A percentile compares a stretch with the other conserved stretches of the same genome.
phyloP scores from a whole-genome alignment of 148 eudicot genomes.

The Rhododendron simsii region DNA sequence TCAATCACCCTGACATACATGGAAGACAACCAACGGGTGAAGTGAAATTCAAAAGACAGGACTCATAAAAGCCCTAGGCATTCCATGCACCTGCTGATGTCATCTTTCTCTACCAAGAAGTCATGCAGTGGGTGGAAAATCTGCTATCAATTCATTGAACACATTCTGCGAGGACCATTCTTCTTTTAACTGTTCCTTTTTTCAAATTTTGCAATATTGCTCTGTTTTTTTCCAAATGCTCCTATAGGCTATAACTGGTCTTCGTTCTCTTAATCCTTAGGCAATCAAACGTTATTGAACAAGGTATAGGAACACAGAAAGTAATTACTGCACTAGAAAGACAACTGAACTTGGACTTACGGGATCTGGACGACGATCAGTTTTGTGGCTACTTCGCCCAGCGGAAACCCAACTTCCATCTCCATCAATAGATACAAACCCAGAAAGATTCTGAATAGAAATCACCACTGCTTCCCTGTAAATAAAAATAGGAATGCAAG shows the following conservation, averaged over 20 bases:
- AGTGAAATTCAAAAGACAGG: background rate
- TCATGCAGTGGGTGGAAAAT: background rate
- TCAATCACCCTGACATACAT: background rate
- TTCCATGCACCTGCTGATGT: background rate
- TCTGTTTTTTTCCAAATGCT: background rate
- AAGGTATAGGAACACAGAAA: background rate
- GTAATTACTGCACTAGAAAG: background rate
- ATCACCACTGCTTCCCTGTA: conserved; percentile 67
- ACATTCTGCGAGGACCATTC: background rate
- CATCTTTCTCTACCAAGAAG: background rate
- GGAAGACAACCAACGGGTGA: background rate
- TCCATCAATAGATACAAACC: conserved; percentile 52
- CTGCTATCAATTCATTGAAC: background rate
- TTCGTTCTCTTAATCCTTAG: background rate
- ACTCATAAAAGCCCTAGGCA: background rate
- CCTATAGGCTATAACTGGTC: background rate
- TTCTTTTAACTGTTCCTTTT: background rate
- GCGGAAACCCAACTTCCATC: conserved; percentile 81
- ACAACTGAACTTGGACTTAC: conserved; percentile 34
- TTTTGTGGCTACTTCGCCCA: conserved; percentile 46
- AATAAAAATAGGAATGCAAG: background rate
- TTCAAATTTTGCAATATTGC: background rate
- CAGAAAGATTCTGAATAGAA: conserved; percentile 59
- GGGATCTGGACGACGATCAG: conserved; percentile 64
- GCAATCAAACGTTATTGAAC: background rate